Percentiles rank a stretch among this genome's conserved stretches.
phyloP scores from a whole-genome alignment of 768 basidiomycete species.

The Dacryopinax primogenitus region DNA sequence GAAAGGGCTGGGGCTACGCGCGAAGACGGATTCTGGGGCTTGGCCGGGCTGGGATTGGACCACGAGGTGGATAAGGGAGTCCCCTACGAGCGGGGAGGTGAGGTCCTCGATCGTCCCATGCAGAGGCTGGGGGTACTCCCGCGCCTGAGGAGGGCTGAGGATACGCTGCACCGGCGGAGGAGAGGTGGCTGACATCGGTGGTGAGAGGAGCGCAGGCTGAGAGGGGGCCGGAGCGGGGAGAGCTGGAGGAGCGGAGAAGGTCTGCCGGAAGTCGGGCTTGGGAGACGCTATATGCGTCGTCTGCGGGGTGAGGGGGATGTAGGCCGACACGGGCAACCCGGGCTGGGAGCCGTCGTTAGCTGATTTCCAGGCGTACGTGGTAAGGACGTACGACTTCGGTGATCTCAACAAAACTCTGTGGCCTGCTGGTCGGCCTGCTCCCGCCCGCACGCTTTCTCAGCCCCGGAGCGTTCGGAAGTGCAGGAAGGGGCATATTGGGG shows the following conservation, averaged over 20 bases:
- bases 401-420: not conserved
- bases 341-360: not conserved
- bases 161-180: not conserved
- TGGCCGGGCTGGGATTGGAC: not conserved
- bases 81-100: not conserved
- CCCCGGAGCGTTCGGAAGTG: not conserved
- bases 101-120: not conserved
- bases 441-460: constrained; percentile 1
- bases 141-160: not conserved
- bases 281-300: not conserved
- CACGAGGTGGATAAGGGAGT: not conserved
- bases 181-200: not conserved
- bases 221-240: constrained; percentile 3
- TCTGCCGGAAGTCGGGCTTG: not conserved
- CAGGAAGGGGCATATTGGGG: not conserved
- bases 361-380: not conserved
- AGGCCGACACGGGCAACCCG: not conserved
- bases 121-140: not conserved
- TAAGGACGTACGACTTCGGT: not conserved
- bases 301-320: not conserved
- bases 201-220: not conserved
- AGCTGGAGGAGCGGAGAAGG: not conserved
- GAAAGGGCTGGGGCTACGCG: not conserved
- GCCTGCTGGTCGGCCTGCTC: not conserved
- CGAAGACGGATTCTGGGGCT: not conserved